A percentile compares a stretch with the other conserved stretches of the same genome.
phyloP scores from a whole-genome alignment of 1,284 basidiomycete genomes.

The Xanthoconium separans region DNA sequence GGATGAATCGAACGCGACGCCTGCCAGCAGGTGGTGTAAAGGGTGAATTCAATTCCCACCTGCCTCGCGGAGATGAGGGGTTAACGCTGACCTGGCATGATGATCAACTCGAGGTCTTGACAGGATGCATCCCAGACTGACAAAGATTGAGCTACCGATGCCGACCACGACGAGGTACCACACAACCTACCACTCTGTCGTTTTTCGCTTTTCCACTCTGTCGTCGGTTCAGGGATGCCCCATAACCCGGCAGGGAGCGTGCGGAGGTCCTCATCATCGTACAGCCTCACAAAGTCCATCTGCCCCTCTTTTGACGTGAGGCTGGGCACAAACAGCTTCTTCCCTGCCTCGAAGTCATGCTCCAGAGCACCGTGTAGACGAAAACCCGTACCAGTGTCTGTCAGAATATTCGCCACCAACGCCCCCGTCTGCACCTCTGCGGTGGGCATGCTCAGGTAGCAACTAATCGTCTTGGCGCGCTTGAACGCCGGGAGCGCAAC shows the following conservation, averaged over 20 bases:
- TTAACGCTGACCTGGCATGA: constrained; percentile 59
- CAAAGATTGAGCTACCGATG: constrained; percentile 4
- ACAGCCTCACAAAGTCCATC: constrained; percentile 69
- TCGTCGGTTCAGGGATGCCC: constrained; percentile 71
- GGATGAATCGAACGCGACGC: constrained; percentile 74
- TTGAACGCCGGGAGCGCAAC: constrained; percentile 52
- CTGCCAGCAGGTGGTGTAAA: constrained; percentile 36
- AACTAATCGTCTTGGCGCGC: constrained; percentile 53
- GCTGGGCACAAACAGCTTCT: constrained; percentile 69
- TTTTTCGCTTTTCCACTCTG: constrained; percentile 40
- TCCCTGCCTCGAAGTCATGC: constrained; percentile 42
- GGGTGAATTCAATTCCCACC: constrained; percentile 6
- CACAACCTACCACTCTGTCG: constrained; percentile 51
- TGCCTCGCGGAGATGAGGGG: constrained; percentile 10
- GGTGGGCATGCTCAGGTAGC: constrained; percentile 76
- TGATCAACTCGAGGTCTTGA: constrained; percentile 58
- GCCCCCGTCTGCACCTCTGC: constrained; percentile 63
- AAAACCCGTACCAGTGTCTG: constrained; percentile 25
- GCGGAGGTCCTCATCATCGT: constrained; percentile 55
- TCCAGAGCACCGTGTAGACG: background rate
- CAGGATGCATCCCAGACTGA: constrained; percentile 45
- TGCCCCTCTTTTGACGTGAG: constrained; percentile 45
- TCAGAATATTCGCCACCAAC: constrained; percentile 33
- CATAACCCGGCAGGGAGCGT: constrained; percentile 59
- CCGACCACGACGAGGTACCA: background rate